phyloP scores from a whole-genome alignment of 179 eudicot genomes.

The Gypsophila paniculata region DNA sequence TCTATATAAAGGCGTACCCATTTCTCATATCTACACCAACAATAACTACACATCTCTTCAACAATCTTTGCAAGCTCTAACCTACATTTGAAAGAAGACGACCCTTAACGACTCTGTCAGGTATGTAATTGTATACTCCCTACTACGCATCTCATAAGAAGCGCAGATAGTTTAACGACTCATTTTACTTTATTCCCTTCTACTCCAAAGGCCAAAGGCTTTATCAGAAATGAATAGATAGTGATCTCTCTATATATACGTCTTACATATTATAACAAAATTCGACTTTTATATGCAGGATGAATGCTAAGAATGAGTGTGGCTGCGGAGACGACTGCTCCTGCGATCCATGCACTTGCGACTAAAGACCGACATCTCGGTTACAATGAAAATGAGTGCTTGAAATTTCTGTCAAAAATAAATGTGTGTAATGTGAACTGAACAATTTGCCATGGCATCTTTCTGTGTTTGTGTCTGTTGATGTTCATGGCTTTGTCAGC shows the following conservation, averaged over 20 bases:
- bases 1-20: conserved; percentile 26
- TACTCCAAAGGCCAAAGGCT: too few relatives aligned
- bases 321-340: conserved; percentile 60
- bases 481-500: conserved; percentile 14
- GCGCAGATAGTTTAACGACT: background rate
- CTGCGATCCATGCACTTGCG: conserved; percentile 60
- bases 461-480: conserved; percentile 5
- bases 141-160: background rate
- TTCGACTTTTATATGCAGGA: background rate
- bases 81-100: background rate
- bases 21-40: conserved; percentile 13
- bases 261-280: background rate
- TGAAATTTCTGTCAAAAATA: background rate
- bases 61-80: conserved; percentile 7
- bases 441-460: conserved; percentile 24
- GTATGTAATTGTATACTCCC: background rate
- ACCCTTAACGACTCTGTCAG: background rate
- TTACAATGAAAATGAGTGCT: conserved; percentile 10
- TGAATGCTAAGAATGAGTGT: conserved; percentile 45
- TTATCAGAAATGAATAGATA: too few relatives aligned
- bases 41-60: background rate
- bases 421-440: conserved; percentile 14
- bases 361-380: conserved; percentile 2
- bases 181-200: too few relatives aligned
- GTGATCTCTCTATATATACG: too few relatives aligned